Conservation (phyloP, 495 filamentous ascomycete genomes). For the Staphylotrichum longicolle region DNA sequence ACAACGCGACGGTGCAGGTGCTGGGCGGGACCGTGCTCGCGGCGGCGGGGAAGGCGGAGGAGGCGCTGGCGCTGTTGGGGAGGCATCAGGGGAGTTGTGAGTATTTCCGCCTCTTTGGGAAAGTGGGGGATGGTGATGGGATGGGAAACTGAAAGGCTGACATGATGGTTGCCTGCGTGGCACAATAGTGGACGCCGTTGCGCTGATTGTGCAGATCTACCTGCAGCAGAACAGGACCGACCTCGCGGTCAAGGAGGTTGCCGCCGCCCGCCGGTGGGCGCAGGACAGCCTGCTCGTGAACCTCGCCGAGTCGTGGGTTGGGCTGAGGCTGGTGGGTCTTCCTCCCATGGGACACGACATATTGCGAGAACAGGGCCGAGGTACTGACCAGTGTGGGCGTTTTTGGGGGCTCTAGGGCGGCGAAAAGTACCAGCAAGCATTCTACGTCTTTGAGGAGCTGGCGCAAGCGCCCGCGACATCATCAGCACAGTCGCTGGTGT, state of each 20-base stretch:
- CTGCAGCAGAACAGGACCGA: conserved; percentile 87
- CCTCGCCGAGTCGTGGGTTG: conserved; percentile 92
- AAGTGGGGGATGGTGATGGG: neutral
- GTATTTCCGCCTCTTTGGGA: conserved; percentile 31
- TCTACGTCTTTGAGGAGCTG: conserved; percentile 97
- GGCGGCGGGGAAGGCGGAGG: conserved; percentile 71
- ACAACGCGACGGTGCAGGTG: conserved; percentile 80
- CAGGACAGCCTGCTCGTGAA: conserved; percentile 95
- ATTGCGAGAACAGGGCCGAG: no score
- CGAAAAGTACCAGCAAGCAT: conserved; percentile 93
- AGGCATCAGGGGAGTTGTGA: conserved; percentile 87
- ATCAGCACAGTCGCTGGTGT: conserved; percentile 66
- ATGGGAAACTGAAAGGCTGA: conserved; percentile 8
- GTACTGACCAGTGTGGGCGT: neutral
- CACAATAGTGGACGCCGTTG: conserved; percentile 56
- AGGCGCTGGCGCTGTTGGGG: conserved; percentile 72
- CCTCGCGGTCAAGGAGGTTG: conserved; percentile 83
- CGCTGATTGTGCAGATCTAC: conserved; percentile 84
- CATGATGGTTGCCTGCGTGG: neutral
- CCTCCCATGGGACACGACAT: neutral
- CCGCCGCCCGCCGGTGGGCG: conserved; percentile 88
- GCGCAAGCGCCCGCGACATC: conserved; percentile 77
- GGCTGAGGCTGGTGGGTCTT: conserved; percentile 71
- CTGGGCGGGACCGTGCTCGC: conserved; percentile 75
- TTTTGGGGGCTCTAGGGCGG: conserved; percentile 63